Base-by-base conservation (phyloP, 768 basidiomycete species). In the Collybia sp. region DNA sequence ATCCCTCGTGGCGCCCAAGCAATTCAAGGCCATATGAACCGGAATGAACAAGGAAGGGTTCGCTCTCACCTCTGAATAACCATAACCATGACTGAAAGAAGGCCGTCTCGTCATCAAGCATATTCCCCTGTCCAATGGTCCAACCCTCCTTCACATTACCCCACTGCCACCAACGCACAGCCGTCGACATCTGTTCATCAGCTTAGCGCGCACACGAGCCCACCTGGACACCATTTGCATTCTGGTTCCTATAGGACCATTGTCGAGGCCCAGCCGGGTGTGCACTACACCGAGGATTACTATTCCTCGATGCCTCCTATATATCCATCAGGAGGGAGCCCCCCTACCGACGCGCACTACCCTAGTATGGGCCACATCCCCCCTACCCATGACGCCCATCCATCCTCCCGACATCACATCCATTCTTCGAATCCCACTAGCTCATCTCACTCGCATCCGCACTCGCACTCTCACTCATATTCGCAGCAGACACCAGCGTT, bases 381-480 rank as follows among this genome's bases (percentile, higher is more conserved):
- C 32, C 40, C 59, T 55, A 37, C 58, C 55, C 30, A 61, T 56
- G 49, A 19, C 41, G 49, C 45, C 17, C 46, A 40, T 42, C 56
- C 49, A 47, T 54, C 60, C 61, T 56, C 66, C 58, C 56, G 66
- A 62, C 53, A 59, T 57, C 61, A 55, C 46, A 62, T 65, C 50
- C 65, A 61, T 43, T 60, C 58, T 30, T 52, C 52, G 56, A 64
- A 55, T 51, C 54, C 43, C 64, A 33, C 48, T 32, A 46, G 47
- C n/a, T 47, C 71, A 53, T 57, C 68, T 37, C 51, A 63, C 53
- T 51, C 64, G 40, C 53, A 68, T 54, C 60, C 60, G n/a, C 67
- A 65, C 41, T 60, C 74, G 18, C 55, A 70, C 50, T 52, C 68
- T 40, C 56, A 71, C 52, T 43, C 64, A 12, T 72, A 74, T 46